Conservation (phyloP, 352 stramenopile genomes). For the Phytophthora sansomeana region DNA sequence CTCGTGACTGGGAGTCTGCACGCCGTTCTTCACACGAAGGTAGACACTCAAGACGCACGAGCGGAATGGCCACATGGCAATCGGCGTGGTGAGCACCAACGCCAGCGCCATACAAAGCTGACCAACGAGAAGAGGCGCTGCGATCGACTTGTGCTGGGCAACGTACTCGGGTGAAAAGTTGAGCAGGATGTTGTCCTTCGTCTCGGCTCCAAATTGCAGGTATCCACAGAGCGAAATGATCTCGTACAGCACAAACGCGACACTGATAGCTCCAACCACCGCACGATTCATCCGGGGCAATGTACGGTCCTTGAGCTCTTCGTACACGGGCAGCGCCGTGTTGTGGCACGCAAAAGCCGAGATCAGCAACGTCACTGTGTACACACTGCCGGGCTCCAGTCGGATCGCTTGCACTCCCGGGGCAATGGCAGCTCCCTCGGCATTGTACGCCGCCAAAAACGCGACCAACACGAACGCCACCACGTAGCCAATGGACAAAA, state of each 20-base stretch:
- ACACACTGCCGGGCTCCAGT: constrained; percentile 68
- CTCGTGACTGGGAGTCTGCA: constrained; percentile 68
- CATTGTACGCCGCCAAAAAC: constrained; percentile 42
- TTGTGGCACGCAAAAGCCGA: constrained; percentile 82
- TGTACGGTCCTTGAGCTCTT: constrained; percentile 66
- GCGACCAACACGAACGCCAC: constrained; percentile 68
- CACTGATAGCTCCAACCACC: constrained; percentile 62
- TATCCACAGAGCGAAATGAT: constrained; percentile 75
- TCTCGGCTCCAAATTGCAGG: constrained; percentile 68
- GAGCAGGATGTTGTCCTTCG: constrained; percentile 79
- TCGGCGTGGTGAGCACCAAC: constrained; percentile 68
- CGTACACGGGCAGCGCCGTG: constrained; percentile 79
- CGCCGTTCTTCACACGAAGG: constrained; percentile 71
- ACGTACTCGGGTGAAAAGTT: constrained; percentile 81
- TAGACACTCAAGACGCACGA: constrained; percentile 77
- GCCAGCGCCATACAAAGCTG: constrained; percentile 73
- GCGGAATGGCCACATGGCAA: constrained; percentile 84
- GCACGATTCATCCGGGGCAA: constrained; percentile 71
- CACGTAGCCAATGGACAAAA: constrained; percentile 76
- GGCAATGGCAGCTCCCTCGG: constrained; percentile 5
- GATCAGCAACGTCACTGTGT: constrained; percentile 81
- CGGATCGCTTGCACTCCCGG: constrained; percentile 50
- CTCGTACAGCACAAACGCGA: constrained; percentile 79
- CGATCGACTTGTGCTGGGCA: constrained; percentile 46
- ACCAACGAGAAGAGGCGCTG: constrained; percentile 58